These are phyloP conservation scores for Barbatosphaeria neglecta DNA, from an alignment of 495 filamentous ascomycete genomes.

Conservation along the genomic window DNA sequence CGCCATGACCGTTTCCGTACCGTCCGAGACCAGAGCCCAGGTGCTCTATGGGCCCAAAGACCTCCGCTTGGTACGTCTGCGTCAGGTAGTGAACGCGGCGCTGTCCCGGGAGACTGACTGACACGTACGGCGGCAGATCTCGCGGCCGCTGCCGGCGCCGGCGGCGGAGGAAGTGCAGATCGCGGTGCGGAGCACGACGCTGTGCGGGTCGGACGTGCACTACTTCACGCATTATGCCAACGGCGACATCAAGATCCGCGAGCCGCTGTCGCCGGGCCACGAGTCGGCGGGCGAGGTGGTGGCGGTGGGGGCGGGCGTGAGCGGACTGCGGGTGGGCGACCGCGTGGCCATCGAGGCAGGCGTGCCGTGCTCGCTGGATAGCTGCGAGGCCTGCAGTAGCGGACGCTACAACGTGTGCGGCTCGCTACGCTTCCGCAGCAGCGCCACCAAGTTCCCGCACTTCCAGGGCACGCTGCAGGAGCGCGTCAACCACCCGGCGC, in stretches of 20 bases:
- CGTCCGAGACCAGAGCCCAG: not conserved
- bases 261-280: conserved; percentile 52
- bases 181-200: conserved; percentile 44
- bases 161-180: conserved; percentile 42
- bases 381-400: conserved; percentile 51
- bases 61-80: not conserved
- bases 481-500: conserved; percentile 62
- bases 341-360: conserved; percentile 72
- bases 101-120: not conserved
- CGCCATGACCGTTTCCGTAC: not conserved
- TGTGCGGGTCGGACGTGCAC: conserved; percentile 61
- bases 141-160: conserved; percentile 28
- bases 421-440: conserved; percentile 65
- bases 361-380: conserved; percentile 47
- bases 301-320: conserved; percentile 36
- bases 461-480: conserved; percentile 76
- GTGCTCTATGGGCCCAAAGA: not conserved
- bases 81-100: not conserved
- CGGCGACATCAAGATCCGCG: conserved; percentile 51
- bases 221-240: conserved; percentile 58
- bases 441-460: conserved; percentile 71
- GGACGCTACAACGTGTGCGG: conserved; percentile 81
- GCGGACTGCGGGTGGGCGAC: conserved; percentile 44
- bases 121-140: not conserved
- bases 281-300: conserved; percentile 48